Evolutionary conservation across 129 eudicot species (phyloP).

Genomic region (Helichrysum umbraculigerum): DNA sequence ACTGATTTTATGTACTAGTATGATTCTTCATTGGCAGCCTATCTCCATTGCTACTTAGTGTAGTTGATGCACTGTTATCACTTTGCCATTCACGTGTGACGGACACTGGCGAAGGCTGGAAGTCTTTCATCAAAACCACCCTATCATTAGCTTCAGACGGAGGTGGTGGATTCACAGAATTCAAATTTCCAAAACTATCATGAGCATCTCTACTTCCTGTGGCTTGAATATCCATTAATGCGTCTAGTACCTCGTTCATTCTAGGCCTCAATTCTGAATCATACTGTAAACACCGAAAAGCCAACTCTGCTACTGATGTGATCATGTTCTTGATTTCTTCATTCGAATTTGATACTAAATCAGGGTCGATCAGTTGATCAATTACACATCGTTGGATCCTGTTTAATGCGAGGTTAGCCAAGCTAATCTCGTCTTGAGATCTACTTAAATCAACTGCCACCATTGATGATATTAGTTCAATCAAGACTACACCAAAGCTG

Average conservation of each 20-base stretch:
- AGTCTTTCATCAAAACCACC: conserved; percentile 42
- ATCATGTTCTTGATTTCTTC: conserved; percentile 54
- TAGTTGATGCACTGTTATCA: conserved; percentile 42
- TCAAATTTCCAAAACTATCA: background rate
- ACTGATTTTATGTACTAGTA: conserved; percentile 3
- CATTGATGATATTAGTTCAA: conserved; percentile 84
- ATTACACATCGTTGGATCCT: conserved; percentile 61
- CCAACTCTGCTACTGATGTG: conserved; percentile 69
- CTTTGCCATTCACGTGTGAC: conserved; percentile 53
- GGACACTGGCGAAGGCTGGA: conserved; percentile 45
- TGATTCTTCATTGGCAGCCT: background rate
- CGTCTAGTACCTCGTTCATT: conserved; percentile 64
- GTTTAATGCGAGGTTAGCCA: conserved; percentile 70
- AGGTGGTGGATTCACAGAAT: conserved; percentile 24
- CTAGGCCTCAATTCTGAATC: conserved; percentile 85
- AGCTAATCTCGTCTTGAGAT: conserved; percentile 64
- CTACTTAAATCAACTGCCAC: conserved; percentile 78
- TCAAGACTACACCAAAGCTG: conserved; percentile 86
- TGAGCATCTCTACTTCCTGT: conserved; percentile 17
- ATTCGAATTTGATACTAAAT: conserved; percentile 50
- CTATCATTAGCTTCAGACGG: conserved; percentile 53
- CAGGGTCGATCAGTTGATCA: conserved; percentile 59
- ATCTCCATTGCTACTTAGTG: conserved; percentile 37
- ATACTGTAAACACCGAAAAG: conserved; percentile 72
- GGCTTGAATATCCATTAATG: conserved; percentile 44